A percentile compares a stretch with the other conserved stretches of the same genome.
phyloP scores from a whole-genome alignment of 2,329 filamentous ascomycete genomes.

The Calonectria naviculata region DNA sequence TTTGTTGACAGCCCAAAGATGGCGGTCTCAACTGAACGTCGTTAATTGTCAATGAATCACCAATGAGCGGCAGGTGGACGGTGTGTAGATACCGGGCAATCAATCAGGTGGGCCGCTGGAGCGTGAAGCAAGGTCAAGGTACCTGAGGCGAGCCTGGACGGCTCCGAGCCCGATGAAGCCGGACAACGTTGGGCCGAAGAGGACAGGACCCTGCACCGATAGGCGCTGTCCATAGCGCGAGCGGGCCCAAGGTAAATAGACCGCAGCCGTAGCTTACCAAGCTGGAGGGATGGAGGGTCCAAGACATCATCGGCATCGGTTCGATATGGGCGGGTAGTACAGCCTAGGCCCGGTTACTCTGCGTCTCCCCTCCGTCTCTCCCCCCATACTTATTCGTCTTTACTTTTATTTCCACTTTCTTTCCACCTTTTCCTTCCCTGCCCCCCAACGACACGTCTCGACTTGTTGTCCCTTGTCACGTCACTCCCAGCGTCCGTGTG shows the following conservation, averaged over 20 bases:
- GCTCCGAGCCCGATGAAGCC: background rate
- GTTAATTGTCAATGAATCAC: background rate
- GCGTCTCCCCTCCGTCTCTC: background rate
- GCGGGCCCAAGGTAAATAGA: background rate
- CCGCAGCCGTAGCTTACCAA: constrained; percentile 3
- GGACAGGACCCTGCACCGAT: background rate
- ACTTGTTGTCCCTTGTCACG: background rate
- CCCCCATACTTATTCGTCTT: background rate
- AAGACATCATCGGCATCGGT: background rate
- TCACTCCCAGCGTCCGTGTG: constrained; percentile 3
- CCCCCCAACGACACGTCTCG: background rate
- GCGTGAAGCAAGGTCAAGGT: background rate
- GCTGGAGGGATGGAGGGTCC: background rate
- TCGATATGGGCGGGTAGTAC: background rate
- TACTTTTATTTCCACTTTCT: background rate
- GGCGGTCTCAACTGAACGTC: background rate
- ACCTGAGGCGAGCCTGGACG: background rate
- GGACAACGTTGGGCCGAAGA: background rate
- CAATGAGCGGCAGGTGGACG: background rate
- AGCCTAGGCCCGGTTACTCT: background rate
- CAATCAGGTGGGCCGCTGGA: background rate
- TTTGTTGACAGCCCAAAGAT: background rate
- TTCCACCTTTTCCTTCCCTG: background rate
- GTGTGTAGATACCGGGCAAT: background rate
- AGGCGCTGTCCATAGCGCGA: background rate